Base-by-base conservation (phyloP, 2,329 filamentous ascomycete genomes). In the Trichophyton verrucosum region DNA sequence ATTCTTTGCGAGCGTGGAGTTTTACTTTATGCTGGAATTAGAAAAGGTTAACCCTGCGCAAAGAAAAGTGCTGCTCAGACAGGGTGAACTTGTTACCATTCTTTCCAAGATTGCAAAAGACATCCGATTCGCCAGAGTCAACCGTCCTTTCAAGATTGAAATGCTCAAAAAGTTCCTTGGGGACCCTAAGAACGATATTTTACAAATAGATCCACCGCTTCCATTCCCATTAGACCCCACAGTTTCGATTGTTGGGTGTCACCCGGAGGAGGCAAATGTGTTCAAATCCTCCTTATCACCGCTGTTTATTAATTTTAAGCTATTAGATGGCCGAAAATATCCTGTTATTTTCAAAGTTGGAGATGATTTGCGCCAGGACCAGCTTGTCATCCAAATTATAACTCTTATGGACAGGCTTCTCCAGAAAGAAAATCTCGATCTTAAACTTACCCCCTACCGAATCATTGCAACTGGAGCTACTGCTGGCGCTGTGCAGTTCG, bases 281-380 rank as follows among this genome's bases (percentile, higher is more conserved):
- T 96, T 99, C 78, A 99, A 97, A 71, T 99, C 94, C 0, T 94
- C 91, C 0, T 77, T 99, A 7, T 91, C 89, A 49, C 94, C 94
- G 0, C 87, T 99, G 63, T 90, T 94, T 67, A 85, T 96, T 62
- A 89, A 88, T 8, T 96, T 97, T 77, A 91, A 87, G 69, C 95
- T 91, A 0, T 81, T 83, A 0, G 82, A 82, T 1, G 89, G 88
- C 6, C 82, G 81, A 44, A 87, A 86, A 62, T 99, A 97, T 70
- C 87, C 92, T 8, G 88, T 99, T 65, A 87, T 97, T 59, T 99
- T 99, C 82, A 99, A 99, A 74, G 91, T 91, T 0, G 94, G 94
- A 40, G 94, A 99, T 71, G 94, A 99, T 71, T 80, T 99, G 58
- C 88, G 94, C 13, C 94, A 99, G 74, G 94, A 99, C 70, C 94